phyloP scores from a whole-genome alignment of 2,329 filamentous ascomycete species.

The Verticillium nubilum region DNA sequence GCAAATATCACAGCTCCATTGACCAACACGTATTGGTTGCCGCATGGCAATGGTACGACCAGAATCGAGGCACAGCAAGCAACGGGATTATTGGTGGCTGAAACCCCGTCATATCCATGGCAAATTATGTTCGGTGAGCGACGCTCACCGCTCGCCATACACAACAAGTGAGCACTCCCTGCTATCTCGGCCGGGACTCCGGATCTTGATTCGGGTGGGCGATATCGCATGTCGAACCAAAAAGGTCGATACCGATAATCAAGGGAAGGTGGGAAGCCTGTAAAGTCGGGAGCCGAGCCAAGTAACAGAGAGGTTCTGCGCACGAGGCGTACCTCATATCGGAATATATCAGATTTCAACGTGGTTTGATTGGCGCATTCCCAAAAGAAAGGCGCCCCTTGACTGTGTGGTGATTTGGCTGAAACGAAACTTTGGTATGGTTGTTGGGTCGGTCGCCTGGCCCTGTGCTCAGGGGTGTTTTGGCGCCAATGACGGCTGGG shows the following conservation, averaged over 20 bases:
- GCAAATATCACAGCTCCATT: slow-evolving; percentile 8
- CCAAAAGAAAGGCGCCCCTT: background rate
- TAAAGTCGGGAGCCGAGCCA: background rate
- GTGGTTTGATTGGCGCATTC: background rate
- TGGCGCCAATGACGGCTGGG: background rate
- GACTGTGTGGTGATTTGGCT: background rate
- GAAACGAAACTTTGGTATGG: background rate
- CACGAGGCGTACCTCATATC: background rate
- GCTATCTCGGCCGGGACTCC: background rate
- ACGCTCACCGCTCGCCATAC: background rate
- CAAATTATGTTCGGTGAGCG: background rate
- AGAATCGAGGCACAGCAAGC: slow-evolving; percentile 1
- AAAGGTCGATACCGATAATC: background rate
- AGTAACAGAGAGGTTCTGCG: background rate
- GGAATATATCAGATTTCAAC: background rate
- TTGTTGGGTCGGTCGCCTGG: background rate
- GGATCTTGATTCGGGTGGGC: background rate
- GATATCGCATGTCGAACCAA: background rate
- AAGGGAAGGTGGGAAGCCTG: background rate
- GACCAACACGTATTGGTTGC: slow-evolving; percentile 25
- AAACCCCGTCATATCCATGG: background rate
- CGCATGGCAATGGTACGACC: slow-evolving; percentile 26
- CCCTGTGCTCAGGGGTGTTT: background rate
- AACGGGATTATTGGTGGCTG: background rate
- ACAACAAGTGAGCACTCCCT: background rate